These are phyloP conservation scores for Corylus heterophylla DNA, from an alignment of 306 rosid species.

Conservation along the genomic window DNA sequence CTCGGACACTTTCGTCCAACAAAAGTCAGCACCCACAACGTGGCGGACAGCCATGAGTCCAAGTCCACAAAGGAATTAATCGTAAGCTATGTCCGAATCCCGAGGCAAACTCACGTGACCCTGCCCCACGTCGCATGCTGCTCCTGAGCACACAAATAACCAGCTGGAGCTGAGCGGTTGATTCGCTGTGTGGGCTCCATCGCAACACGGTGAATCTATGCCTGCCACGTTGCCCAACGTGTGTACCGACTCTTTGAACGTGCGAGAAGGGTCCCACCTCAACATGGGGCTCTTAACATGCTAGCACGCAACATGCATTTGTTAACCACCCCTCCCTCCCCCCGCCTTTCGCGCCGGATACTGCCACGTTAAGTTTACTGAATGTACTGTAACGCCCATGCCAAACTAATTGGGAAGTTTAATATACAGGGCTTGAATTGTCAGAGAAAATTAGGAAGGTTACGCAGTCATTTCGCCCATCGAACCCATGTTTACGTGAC, in stretches of 20 bases:
- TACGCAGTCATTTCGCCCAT: constrained; percentile 27
- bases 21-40: constrained; percentile 31
- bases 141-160: neutral
- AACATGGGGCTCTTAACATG: constrained; percentile 34
- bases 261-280: constrained; percentile 38
- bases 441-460: neutral
- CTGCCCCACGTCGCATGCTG: constrained; percentile 40
- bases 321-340: neutral
- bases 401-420: neutral
- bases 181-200: constrained; percentile 47
- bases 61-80: neutral
- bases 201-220: constrained; percentile 14
- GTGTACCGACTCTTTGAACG: constrained; percentile 47
- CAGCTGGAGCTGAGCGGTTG: constrained; percentile 33
- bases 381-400: neutral
- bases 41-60: constrained; percentile 24
- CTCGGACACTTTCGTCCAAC: neutral
- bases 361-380: constrained; percentile 28
- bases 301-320: constrained; percentile 38
- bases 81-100: constrained; percentile 15
- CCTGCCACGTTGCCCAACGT: constrained; percentile 48
- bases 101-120: constrained; percentile 58
- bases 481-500: constrained; percentile 10
- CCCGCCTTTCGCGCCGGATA: constrained; percentile 38
- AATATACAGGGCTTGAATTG: neutral